These are phyloP conservation scores for Dryas alaskensis DNA, from an alignment of 306 rosid genomes.

Conservation along the genomic window DNA sequence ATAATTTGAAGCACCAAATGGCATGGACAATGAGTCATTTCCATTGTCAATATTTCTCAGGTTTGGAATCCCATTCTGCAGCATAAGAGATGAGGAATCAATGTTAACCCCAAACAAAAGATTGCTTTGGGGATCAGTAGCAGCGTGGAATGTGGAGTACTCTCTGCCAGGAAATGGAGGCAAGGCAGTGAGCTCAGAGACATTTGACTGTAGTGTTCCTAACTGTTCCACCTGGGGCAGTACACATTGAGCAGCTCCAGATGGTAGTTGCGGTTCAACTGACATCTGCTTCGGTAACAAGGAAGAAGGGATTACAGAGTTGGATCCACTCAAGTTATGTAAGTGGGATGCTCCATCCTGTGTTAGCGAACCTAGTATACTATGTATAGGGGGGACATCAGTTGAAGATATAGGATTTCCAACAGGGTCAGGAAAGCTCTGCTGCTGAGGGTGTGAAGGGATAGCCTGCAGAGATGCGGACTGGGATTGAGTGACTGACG, in stretches of 20 bases:
- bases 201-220: constrained; percentile 41
- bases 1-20: constrained; percentile 61
- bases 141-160: constrained; percentile 61
- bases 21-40: constrained; percentile 43
- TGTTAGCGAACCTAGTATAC: constrained; percentile 67
- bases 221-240: constrained; percentile 62
- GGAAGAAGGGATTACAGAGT: constrained; percentile 50
- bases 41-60: constrained; percentile 54
- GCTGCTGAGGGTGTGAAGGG: constrained; percentile 45
- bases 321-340: constrained; percentile 54
- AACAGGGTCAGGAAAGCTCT: constrained; percentile 28
- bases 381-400: constrained; percentile 51
- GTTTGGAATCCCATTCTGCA: constrained; percentile 61
- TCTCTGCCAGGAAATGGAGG: constrained; percentile 95
- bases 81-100: constrained; percentile 72
- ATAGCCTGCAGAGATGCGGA: constrained; percentile 64
- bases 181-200: constrained; percentile 54
- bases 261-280: constrained; percentile 62
- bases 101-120: constrained; percentile 84
- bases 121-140: constrained; percentile 70
- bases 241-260: constrained; percentile 54
- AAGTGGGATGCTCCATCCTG: constrained; percentile 72
- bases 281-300: constrained; percentile 72
- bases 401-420: constrained; percentile 34
- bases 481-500: constrained; percentile 55